Evolutionary conservation across 495 filamentous ascomycete species (phyloP), one percentile per base, ranked within the genome.

Genomic region (Polyplosphaeria fusca): DNA sequence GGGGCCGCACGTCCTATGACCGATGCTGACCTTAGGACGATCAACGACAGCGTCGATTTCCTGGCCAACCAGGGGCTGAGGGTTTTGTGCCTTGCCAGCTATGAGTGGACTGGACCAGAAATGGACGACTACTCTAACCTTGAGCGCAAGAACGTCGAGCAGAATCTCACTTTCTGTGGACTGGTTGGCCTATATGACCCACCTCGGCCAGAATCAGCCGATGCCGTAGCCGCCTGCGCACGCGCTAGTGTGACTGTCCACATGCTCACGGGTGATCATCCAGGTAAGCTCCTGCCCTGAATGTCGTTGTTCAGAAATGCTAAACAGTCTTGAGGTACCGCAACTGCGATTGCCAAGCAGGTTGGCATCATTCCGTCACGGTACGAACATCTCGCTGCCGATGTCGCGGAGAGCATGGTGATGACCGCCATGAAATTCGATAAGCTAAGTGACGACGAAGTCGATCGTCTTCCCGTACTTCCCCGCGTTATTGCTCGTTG

Each of bases 111-210:
- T 12, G 35, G 39, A 42, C 22, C 42, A 2, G 28, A 42, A 18
- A 27, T 70, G 22, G 40, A 58, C 14, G 59, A 74, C 0, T 55
- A 54, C 23, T 68, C 70, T 14, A 69, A 69, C 35, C 48, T 63
- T 22, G 55, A 75, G 22, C 74, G 79, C 32, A 66, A 58, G 22
- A 71, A 75, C 24, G 76, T 87, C n/a, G 86, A 89, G 64, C 74
- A 74, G 16, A 71, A 81, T 16, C 73, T 89, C 37, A 74, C 68
- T 19, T 85, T 88, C 63, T 74, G 81, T 18, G 87, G 87, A 18
- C 74, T 90, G 18, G 80, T 87, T 50, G 85, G 86, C 47, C 77
- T 88, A 3, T 87, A 86, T 49, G 86, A 91, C 61, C 87, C 87
- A 16, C 87, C 87, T 35, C 79, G 86, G 16, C 73, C 79, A 1